Evolutionary conservation across 2,329 filamentous ascomycete species (phyloP).

Genomic region (Nemania bipapillata): DNA sequence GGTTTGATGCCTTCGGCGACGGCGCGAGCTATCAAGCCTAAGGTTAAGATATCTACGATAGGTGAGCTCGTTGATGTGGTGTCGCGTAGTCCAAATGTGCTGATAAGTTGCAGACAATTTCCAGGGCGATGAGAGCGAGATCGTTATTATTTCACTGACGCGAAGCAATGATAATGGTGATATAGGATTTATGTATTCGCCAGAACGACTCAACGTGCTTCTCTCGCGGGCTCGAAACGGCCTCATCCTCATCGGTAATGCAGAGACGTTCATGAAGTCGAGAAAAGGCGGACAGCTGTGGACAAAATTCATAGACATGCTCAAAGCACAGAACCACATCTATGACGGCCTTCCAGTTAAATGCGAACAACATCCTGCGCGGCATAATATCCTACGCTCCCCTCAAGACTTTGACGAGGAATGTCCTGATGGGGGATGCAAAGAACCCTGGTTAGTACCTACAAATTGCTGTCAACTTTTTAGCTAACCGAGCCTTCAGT

Average conservation of each 20-base stretch:
- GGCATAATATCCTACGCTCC: conserved; percentile 26
- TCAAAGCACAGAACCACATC: conserved; percentile 64
- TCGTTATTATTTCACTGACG: conserved; percentile 76
- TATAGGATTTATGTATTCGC: conserved; percentile 75
- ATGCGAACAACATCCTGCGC: conserved; percentile 46
- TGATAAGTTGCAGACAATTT: conserved; percentile 71
- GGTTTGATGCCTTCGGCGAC: conserved; percentile 68
- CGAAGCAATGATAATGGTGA: conserved; percentile 71
- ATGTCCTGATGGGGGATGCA: conserved; percentile 45
- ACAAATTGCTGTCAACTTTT: background rate
- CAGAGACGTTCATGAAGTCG: conserved; percentile 69
- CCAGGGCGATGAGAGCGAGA: conserved; percentile 79
- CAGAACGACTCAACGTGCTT: conserved; percentile 75
- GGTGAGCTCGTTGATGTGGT: conserved; percentile 58
- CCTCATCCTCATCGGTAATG: conserved; percentile 75
- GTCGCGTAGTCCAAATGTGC: conserved; percentile 8
- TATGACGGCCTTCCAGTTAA: conserved; percentile 48
- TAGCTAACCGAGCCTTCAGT: conserved; percentile 2
- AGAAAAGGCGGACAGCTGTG: conserved; percentile 67
- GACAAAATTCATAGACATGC: conserved; percentile 65
- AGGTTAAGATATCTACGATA: conserved; percentile 73
- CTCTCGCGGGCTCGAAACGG: conserved; percentile 73
- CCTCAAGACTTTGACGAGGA: conserved; percentile 40
- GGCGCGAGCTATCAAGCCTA: conserved; percentile 62
- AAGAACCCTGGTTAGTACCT: conserved; percentile 36